Conservation (phyloP, 176 grass and related monocot genomes). For the Urochloa ruziziensis region DNA sequence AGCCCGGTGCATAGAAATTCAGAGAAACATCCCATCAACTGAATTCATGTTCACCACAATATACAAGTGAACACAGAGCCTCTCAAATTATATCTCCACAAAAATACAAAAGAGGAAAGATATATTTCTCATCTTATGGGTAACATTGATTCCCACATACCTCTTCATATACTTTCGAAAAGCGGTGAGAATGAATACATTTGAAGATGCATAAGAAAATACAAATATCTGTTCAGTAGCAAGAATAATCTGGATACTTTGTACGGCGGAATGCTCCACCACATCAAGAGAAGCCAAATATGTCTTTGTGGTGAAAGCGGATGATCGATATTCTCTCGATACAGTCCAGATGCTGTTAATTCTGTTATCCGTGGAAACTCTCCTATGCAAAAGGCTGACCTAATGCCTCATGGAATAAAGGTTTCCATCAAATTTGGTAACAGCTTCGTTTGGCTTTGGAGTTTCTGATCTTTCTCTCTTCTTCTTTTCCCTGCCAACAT, state of each 20-base stretch:
- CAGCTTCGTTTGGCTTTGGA: slow-evolving; percentile 69
- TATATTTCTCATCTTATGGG: slow-evolving; percentile 36
- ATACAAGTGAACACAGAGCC: slow-evolving; percentile 1
- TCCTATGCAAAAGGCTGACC: slow-evolving; percentile 30
- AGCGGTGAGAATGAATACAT: slow-evolving; percentile 16
- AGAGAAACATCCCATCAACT: neutral
- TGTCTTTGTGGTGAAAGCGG: neutral
- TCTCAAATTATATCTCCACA: neutral
- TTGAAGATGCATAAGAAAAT: slow-evolving; percentile 22
- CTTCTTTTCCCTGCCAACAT: slow-evolving; percentile 85
- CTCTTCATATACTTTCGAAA: slow-evolving; percentile 25
- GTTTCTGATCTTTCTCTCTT: slow-evolving; percentile 84
- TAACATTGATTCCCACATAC: slow-evolving; percentile 17
- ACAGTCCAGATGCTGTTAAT: slow-evolving; percentile 27
- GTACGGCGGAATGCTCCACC: slow-evolving; percentile 36
- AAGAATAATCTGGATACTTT: slow-evolving; percentile 48
- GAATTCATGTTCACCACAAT: slow-evolving; percentile 7
- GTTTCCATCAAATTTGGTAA: slow-evolving; percentile 71
- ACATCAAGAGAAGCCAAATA: slow-evolving; percentile 28
- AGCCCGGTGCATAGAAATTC: neutral
- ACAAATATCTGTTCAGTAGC: slow-evolving; percentile 25
- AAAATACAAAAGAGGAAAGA: neutral
- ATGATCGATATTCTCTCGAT: slow-evolving; percentile 30
- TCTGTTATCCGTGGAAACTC: slow-evolving; percentile 38
- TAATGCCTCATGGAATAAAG: slow-evolving; percentile 56